Evolutionary conservation across 345 rosid genomes (phyloP), one percentile per base, ranked within the genome.

Genomic region (Luvunga scandens): DNA sequence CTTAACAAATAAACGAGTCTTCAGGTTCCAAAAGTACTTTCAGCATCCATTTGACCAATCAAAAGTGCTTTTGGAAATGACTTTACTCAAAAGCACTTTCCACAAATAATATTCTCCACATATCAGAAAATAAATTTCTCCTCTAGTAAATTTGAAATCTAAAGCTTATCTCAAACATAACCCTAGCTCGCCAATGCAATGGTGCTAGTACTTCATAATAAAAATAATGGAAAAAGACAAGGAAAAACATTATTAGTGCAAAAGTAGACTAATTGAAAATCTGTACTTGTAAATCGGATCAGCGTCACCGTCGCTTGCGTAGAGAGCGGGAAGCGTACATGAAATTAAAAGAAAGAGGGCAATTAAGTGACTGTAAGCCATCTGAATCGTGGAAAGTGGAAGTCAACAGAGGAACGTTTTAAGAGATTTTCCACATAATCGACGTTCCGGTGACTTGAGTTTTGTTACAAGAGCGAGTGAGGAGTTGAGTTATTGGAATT

Each of bases 251-350:
- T 12, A 28, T 50, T 13, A 10, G 50, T 25, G 38, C 36, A 69
- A 27, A 30, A 71, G 21, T 55, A 38, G 31, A 53, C 57, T 5
- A 74, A 78, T 75, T 14, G 64, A 6, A 4, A 75, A 64, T 48
- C 34, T 75, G 84, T 73, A 95, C 98, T 77, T 87, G 93, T 88
- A 95, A 87, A 85, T 79, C 84, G 93, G 96, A 93, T 95, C 98
- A 78, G 92, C 81, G 77, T 95, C 98, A 71, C 98, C 98, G 18
- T 84, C 88, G 57, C 92, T 93, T 12, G 96, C 94, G 81, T 86
- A 66, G 8, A 91, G 84, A n/a, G 72, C 50, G 27, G 83, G 78
- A 36, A 81, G 77, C 68, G 91, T 77, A 62, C 67, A 83, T 64
- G 70, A 76, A 27, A 84, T 73, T 42, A 73, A 75, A 66, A 81